Evolutionary conservation across 129 eudicot species (phyloP), one percentile per base, ranked within the genome.

Genomic region (Tanacetum coccineum): DNA sequence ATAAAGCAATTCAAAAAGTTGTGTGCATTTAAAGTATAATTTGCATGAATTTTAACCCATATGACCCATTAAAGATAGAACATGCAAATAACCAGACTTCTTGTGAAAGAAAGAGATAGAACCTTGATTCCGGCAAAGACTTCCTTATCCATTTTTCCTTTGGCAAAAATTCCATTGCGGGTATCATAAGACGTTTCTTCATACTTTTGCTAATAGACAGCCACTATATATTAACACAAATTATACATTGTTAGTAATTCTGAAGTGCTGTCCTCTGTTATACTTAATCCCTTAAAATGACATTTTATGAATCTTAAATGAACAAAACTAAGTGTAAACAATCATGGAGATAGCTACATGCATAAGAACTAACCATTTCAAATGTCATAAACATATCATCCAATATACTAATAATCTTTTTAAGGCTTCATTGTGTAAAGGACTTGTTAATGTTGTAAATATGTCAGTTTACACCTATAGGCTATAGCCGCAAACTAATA

Each of bases 181-280:
- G 63, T 39, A 68, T 68, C 64, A 56, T 68, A 44, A 68, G 62
- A 44, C 59, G 63, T 68, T 55, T 68, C 64, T 53, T 68, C 73
- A 55, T 68, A 17, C 30, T 55, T 68, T 68, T 68, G 64, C 63
- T 68, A 13, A 68, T 55, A 40, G 54, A 68, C 21, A 68, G 40
- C 73, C 73, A 68, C 73, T 68, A 22, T 54, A 39, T 42, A 68
- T 19, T 2, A 13, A 19, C 3, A 54, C n/a, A 39, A 28, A 19
- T 18, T 67, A 54, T 50, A 28, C 20, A 18, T 12, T 36, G 73
- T 54, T 36, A 67, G 51, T 26, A 65, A 50, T 64, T 20, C 3
- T 45, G 6, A 20, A 44, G 8, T 45, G 42, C 13, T 19, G 14
- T 56, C n/a, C 13, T 19, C 13, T 20, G 36, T 3, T 18, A 55